phyloP scores from a whole-genome alignment of 2,329 filamentous ascomycete species.

The Aspergillus tamarii region DNA sequence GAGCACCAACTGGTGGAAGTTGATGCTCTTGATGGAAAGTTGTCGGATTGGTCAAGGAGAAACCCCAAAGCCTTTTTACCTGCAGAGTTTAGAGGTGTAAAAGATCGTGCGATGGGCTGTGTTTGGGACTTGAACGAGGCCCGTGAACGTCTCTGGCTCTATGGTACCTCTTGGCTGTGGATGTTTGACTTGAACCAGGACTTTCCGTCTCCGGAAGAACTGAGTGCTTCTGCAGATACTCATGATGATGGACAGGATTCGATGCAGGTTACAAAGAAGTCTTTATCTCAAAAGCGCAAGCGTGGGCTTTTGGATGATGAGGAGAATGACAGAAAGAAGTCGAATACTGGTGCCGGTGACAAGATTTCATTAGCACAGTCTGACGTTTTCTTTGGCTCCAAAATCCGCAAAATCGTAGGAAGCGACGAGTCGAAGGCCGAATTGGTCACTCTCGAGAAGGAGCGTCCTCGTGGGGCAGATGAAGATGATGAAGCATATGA shows the following conservation, averaged over 20 bases:
- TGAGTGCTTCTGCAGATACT: slow-evolving; percentile 24
- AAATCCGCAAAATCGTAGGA: slow-evolving; percentile 53
- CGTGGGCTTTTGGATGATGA: slow-evolving; percentile 39
- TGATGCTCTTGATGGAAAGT: slow-evolving; percentile 72
- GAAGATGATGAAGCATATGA: slow-evolving; percentile 40
- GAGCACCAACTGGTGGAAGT: slow-evolving; percentile 75
- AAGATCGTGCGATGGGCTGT: slow-evolving; percentile 80
- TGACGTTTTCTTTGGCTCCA: slow-evolving; percentile 48
- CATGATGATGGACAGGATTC: slow-evolving; percentile 29
- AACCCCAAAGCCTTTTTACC: slow-evolving; percentile 80
- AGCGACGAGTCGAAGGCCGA: slow-evolving; percentile 40
- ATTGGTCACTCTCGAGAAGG: slow-evolving; percentile 38
- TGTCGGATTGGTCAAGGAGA: slow-evolving; percentile 83
- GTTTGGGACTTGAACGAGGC: slow-evolving; percentile 72
- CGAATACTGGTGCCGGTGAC: slow-evolving; percentile 61
- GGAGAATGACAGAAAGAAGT: slow-evolving; percentile 48
- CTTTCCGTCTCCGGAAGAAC: slow-evolving; percentile 51
- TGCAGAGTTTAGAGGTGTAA: slow-evolving; percentile 70
- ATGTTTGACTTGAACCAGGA: slow-evolving; percentile 87
- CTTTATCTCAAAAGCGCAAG: slow-evolving; percentile 45
- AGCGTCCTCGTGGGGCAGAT: slow-evolving; percentile 13
- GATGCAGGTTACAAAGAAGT: slow-evolving; percentile 24
- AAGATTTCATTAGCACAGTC: slow-evolving; percentile 51
- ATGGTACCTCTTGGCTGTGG: slow-evolving; percentile 81
- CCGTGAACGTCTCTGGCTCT: slow-evolving; percentile 78